Conservation (phyloP, 1,284 basidiomycete genomes). For the Ceratobasidium sp. region DNA sequence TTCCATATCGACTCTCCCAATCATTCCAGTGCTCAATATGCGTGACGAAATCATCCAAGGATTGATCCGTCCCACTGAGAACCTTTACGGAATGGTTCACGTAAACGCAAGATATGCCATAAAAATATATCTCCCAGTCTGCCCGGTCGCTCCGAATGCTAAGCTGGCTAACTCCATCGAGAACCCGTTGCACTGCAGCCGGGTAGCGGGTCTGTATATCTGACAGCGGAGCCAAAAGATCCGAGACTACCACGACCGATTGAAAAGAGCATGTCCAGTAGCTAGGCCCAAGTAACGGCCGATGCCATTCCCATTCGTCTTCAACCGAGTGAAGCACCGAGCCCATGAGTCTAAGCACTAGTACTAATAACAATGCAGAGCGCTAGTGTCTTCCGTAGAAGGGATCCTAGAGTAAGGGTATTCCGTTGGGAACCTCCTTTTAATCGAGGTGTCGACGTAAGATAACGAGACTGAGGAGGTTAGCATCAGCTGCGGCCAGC, state of each 20-base stretch:
- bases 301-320: constrained; percentile 15
- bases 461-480: no score
- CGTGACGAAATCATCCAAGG: constrained; percentile 4
- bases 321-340: constrained; percentile 1
- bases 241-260: background rate
- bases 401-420: no score
- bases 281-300: constrained; percentile 12
- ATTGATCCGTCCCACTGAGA: background rate
- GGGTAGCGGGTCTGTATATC: constrained; percentile 19
- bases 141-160: background rate
- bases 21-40: constrained; percentile 5
- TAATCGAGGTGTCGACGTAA: no score
- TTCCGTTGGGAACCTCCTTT: no score
- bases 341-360: background rate
- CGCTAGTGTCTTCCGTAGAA: no score
- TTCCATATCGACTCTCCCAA: constrained; percentile 5
- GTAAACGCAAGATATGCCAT: constrained; percentile 17
- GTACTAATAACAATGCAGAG: no score
- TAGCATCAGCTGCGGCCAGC: no score
- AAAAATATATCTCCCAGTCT: constrained; percentile 22
- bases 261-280: constrained; percentile 4
- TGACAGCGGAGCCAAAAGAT: background rate
- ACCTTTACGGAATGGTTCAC: background rate
- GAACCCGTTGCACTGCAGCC: constrained; percentile 8
- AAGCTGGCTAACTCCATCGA: constrained; percentile 5